These are phyloP conservation scores for Cyclanthera cordifolia DNA, from an alignment of 306 rosid genomes.

Conservation along the genomic window DNA sequence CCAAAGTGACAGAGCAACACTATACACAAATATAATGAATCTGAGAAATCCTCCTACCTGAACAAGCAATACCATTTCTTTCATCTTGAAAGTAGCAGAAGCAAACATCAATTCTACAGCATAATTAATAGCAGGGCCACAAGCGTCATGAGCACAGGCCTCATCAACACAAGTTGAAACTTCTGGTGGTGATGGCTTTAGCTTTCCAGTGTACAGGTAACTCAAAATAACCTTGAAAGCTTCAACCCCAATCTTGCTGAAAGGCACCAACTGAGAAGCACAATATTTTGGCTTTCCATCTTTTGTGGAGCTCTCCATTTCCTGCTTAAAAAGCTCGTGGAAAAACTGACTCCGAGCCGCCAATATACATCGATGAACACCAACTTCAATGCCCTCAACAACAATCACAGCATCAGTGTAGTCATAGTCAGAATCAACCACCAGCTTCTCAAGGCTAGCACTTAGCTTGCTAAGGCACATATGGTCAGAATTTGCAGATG, in stretches of 20 bases:
- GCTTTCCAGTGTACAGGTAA: slow-evolving; percentile 77
- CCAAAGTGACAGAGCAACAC: background rate
- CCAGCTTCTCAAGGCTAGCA: slow-evolving; percentile 61
- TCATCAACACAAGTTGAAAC: slow-evolving; percentile 77
- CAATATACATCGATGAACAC: slow-evolving; percentile 65
- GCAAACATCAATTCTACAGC: slow-evolving; percentile 88
- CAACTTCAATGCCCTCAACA: slow-evolving; percentile 49
- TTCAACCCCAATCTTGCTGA: slow-evolving; percentile 53
- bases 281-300: slow-evolving; percentile 58
- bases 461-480: slow-evolving; percentile 65
- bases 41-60: slow-evolving; percentile 42
- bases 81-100: slow-evolving; percentile 68
- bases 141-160: slow-evolving; percentile 61
- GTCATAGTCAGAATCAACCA: slow-evolving; percentile 46
- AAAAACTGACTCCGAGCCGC: slow-evolving; percentile 69
- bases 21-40: background rate
- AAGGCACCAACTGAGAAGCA: slow-evolving; percentile 57
- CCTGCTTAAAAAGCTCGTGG: slow-evolving; percentile 61
- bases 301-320: slow-evolving; percentile 25
- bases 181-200: slow-evolving; percentile 56
- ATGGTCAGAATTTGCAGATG: slow-evolving; percentile 32
- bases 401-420: slow-evolving; percentile 66
- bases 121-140: slow-evolving; percentile 68
- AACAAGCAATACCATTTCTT: slow-evolving; percentile 62
- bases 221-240: slow-evolving; percentile 61